Base-by-base conservation (phyloP, 164 flowering plant genomes). In the Sedum album region DNA sequence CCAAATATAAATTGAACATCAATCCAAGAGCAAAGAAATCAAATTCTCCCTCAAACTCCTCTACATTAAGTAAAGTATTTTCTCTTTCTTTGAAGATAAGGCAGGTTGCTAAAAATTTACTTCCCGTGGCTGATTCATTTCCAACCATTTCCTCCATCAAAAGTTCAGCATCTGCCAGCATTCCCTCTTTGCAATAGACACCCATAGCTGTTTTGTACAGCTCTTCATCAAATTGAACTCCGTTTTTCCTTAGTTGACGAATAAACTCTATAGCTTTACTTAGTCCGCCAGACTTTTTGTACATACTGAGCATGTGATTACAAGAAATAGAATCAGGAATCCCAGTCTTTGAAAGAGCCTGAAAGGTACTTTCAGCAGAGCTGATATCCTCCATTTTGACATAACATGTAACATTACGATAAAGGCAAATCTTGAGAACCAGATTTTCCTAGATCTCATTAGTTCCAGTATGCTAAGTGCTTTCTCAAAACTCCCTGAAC, bases 281-380 rank as follows among this genome's bases (percentile, higher is more conserved):
- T 6, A 62, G 71, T 66, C 82, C 79, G 66, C 79, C 81, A 44
- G 82, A 71, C 71, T 66, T 80, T 46, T 82, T 17, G 75, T 85
- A 93, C 74, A 90, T 79, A 76, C 77, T 83, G 51, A 93, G 84
- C 86, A 93, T 82, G 76, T 80, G 81, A 71, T 76, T 80, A 68
- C 85, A 89, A 63, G 86, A 83, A 67, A 76, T 73, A 51, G 85
- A 78, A 81, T 89, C 91, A 53, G 89, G 89, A 70, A 70, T 66
- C 67, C 88, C 90, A 67, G 85, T 81, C 75, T 86, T 83, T 13
- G 84, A 83, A 66, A 91, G 74, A 77, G 84, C 82, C 51, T 76
- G 88, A 77, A 84, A 94, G 46, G 88, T 69, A 69, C 6, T 69
- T 81, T 91, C 96, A 67, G 96, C 96, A 70, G 88, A 82, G 57